Evolutionary conservation across 2,329 filamentous ascomycete genomes (phyloP).

Genomic region (Nigrospora sphaerica): DNA sequence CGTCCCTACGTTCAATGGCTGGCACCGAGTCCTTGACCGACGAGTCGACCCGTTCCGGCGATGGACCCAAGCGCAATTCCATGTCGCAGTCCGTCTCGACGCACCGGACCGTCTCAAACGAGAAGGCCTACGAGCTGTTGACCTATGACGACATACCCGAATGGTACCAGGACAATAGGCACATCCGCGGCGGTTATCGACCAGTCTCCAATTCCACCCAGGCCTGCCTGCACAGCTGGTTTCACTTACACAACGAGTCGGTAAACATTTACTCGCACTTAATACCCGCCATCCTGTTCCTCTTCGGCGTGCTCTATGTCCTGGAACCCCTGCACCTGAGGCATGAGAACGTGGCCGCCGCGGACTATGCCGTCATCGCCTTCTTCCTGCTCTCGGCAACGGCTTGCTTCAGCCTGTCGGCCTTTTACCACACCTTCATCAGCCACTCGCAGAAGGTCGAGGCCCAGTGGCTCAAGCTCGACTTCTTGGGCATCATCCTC

Average conservation of each 20-base stretch:
- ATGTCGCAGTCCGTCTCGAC: neutral
- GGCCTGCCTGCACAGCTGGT: constrained; percentile 30
- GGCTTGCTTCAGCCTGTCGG: constrained; percentile 28
- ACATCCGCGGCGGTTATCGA: constrained; percentile 34
- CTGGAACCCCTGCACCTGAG: constrained; percentile 8
- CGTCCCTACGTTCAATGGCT: too few relatives aligned
- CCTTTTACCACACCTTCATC: constrained; percentile 30
- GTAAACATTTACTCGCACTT: constrained; percentile 37
- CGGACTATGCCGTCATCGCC: constrained; percentile 31
- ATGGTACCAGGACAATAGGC: constrained; percentile 35
- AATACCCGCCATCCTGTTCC: constrained; percentile 30
- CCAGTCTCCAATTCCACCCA: constrained; percentile 27
- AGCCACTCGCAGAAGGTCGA: constrained; percentile 27
- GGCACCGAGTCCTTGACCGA: too few relatives aligned
- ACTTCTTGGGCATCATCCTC: constrained; percentile 29
- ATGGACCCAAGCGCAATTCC: too few relatives aligned
- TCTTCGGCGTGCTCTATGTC: constrained; percentile 22
- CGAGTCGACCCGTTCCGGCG: too few relatives aligned
- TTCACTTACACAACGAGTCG: constrained; percentile 35
- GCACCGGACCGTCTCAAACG: neutral
- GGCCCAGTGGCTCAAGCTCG: constrained; percentile 28
- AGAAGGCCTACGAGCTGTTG: constrained; percentile 6
- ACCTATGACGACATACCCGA: constrained; percentile 25
- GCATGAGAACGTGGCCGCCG: constrained; percentile 5
- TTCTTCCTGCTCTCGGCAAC: constrained; percentile 28